These are phyloP conservation scores for Cryptococcus jaspeensis DNA, from an alignment of 1,284 basidiomycete genomes.

Conservation along the genomic window DNA sequence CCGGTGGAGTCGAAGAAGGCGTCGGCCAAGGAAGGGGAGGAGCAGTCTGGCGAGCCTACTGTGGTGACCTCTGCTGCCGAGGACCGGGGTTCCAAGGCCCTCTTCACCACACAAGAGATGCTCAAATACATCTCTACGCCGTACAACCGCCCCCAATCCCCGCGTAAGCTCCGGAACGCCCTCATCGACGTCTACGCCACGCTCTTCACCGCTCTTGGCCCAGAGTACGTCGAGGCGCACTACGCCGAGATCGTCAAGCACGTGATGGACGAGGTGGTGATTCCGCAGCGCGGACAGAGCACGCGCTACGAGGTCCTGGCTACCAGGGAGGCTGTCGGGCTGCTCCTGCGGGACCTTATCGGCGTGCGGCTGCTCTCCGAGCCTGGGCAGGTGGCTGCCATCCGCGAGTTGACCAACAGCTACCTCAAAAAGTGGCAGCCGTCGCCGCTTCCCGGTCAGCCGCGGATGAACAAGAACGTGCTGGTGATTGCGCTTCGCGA, in stretches of 20 bases:
- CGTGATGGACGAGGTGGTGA: constrained; percentile 72
- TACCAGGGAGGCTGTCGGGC: constrained; percentile 69
- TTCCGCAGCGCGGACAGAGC: constrained; percentile 56
- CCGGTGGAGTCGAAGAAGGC: constrained; percentile 58
- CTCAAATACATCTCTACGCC: constrained; percentile 70
- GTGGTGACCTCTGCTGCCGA: constrained; percentile 55
- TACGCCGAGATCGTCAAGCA: constrained; percentile 78
- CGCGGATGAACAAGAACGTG: constrained; percentile 67
- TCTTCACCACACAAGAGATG: constrained; percentile 79
- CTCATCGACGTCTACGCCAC: constrained; percentile 87
- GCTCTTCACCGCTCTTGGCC: constrained; percentile 71
- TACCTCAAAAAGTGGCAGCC: constrained; percentile 86
- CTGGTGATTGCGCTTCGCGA: constrained; percentile 78
- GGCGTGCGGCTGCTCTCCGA: constrained; percentile 86
- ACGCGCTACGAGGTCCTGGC: constrained; percentile 73
- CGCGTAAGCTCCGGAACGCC: constrained; percentile 73
- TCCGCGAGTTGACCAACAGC: constrained; percentile 74
- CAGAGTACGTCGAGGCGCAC: constrained; percentile 75
- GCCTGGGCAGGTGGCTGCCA: constrained; percentile 86
- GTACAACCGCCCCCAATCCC: constrained; percentile 70
- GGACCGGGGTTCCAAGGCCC: constrained; percentile 65
- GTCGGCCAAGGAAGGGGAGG: constrained; percentile 62
- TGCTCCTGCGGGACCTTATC: constrained; percentile 80
- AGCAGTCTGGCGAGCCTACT: constrained; percentile 59
- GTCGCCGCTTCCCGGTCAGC: constrained; percentile 81